These are phyloP conservation scores for Puccinia horiana DNA, from an alignment of 1,284 basidiomycete genomes.

Conservation along the genomic window DNA sequence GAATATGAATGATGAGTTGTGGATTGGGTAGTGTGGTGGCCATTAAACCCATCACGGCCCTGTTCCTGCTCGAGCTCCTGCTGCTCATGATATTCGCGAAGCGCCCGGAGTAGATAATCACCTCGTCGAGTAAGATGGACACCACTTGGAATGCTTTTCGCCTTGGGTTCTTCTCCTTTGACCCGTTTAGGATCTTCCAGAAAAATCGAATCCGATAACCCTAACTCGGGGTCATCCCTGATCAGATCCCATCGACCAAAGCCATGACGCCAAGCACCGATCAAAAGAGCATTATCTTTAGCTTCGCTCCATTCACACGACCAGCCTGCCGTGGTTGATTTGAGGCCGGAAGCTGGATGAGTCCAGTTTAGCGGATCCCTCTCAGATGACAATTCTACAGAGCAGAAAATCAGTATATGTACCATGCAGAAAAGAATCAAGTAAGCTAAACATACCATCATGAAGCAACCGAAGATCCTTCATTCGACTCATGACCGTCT, in stretches of 20 bases:
- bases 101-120: slow-evolving; percentile 84
- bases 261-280: slow-evolving; percentile 89
- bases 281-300: slow-evolving; percentile 89
- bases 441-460: slow-evolving; percentile 60
- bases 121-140: slow-evolving; percentile 96
- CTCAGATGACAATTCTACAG: slow-evolving; percentile 35
- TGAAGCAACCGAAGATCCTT: slow-evolving; percentile 87
- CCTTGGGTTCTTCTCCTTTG: slow-evolving; percentile 66
- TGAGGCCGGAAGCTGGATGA: slow-evolving; percentile 40
- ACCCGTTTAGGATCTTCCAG: slow-evolving; percentile 80
- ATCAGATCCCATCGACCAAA: slow-evolving; percentile 98
- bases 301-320: slow-evolving; percentile 89
- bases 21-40: background rate
- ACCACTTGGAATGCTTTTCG: slow-evolving; percentile 84
- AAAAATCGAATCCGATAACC: slow-evolving; percentile 90
- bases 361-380: slow-evolving; percentile 48
- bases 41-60: slow-evolving; percentile 26
- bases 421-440: background rate
- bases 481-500: slow-evolving; percentile 87
- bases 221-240: slow-evolving; percentile 79
- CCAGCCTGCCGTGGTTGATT: slow-evolving; percentile 66
- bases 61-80: slow-evolving; percentile 31
- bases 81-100: slow-evolving; percentile 91
- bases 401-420: background rate
- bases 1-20: slow-evolving; percentile 42